phyloP scores from a whole-genome alignment of 805 yeast genomes.

The Kluyveromyces siamensis region DNA sequence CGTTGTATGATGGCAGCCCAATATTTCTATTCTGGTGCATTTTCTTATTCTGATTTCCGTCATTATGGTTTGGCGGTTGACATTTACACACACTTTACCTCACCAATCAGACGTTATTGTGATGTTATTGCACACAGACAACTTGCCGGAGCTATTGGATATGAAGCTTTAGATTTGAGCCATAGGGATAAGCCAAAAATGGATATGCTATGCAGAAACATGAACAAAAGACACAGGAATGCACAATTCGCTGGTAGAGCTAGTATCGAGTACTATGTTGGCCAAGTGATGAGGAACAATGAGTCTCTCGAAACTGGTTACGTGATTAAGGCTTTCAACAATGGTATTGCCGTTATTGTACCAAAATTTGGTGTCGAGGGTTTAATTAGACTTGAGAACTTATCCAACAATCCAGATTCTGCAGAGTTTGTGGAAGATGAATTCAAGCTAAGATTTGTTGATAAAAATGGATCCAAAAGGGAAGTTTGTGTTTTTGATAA shows the following conservation, averaged over 20 bases:
- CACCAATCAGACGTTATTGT: conserved; percentile 96
- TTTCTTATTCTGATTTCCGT: conserved; percentile 80
- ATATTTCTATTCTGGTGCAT: conserved; percentile 86
- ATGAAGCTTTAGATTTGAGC: conserved; percentile 69
- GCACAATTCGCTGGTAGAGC: conserved; percentile 99
- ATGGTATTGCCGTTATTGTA: conserved; percentile 90
- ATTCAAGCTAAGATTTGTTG: conserved; percentile 53
- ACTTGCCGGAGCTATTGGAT: conserved; percentile 95
- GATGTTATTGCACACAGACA: conserved; percentile 97
- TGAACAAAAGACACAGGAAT: conserved; percentile 89
- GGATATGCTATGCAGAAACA: conserved; percentile 81
- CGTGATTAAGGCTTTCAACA: conserved; percentile 82
- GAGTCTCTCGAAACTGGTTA: conserved; percentile 81
- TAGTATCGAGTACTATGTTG: conserved; percentile 93
- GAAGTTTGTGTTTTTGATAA: conserved; percentile 71
- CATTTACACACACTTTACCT: conserved; percentile 95
- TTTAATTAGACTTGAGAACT: conserved; percentile 68
- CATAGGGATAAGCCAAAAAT: conserved; percentile 86
- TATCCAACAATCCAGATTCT: conserved; percentile 54
- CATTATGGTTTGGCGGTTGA: conserved; percentile 98
- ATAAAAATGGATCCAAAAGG: conserved; percentile 38
- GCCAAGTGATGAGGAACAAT: conserved; percentile 88
- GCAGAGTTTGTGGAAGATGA: conserved; percentile 70
- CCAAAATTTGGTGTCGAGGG: conserved; percentile 97
- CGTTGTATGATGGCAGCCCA: conserved; percentile 99